These are phyloP conservation scores for Mallotus japonicus DNA, from an alignment of 441 rosid genomes.

Conservation along the genomic window DNA sequence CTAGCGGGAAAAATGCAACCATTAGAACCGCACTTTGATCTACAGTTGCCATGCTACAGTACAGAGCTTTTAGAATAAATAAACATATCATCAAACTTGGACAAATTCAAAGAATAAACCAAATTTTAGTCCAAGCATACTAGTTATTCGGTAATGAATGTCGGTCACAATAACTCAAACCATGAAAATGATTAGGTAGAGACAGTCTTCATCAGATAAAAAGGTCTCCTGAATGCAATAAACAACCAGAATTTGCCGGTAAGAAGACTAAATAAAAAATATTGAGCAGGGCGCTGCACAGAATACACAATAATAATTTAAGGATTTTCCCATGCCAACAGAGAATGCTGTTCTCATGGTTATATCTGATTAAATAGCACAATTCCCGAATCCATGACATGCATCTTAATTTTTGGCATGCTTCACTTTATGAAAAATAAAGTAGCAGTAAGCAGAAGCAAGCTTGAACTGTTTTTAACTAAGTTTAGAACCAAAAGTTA, in stretches of 20 bases:
- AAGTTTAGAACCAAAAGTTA: not conserved
- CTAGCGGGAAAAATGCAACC: not conserved
- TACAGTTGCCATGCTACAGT: not conserved
- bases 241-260: not conserved
- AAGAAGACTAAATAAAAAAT: not conserved
- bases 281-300: not conserved
- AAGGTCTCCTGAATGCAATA: not conserved
- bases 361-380: not conserved
- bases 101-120: not conserved
- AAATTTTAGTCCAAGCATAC: not conserved
- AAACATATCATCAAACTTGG: not conserved
- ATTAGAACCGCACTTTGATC: not conserved
- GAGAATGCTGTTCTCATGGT: not conserved
- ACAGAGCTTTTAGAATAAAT: not conserved
- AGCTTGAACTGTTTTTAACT: not conserved
- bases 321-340: not conserved
- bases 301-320: not conserved
- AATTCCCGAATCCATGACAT: not conserved
- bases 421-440: too few relatives aligned
- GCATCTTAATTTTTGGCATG: too few relatives aligned
- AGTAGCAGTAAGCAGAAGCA: not conserved
- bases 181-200: not conserved
- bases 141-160: not conserved
- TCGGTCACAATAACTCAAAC: not conserved
- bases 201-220: not conserved